phyloP scores from a whole-genome alignment of 1,284 basidiomycete species.

The Heliocybe sulcata region DNA sequence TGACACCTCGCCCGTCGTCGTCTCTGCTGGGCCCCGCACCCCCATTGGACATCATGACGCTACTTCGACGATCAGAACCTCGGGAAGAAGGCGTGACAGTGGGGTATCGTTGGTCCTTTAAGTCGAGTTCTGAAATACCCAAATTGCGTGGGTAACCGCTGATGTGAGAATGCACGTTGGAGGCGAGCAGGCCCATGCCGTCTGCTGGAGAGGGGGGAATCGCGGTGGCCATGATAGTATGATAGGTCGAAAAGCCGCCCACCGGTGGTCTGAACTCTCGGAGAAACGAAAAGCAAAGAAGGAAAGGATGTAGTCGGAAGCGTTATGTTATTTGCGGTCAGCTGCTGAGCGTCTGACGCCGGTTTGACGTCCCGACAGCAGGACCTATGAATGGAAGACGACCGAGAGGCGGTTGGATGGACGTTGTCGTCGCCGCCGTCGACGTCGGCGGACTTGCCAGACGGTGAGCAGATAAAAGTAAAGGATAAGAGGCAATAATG shows the following conservation, averaged over 20 bases:
- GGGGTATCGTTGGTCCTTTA: constrained; percentile 57
- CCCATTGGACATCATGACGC: constrained; percentile 23
- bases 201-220: constrained; percentile 18
- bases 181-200: constrained; percentile 11
- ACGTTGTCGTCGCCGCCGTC: neutral
- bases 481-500: neutral
- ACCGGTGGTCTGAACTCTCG: neutral
- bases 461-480: neutral
- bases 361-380: neutral
- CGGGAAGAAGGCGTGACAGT: constrained; percentile 21
- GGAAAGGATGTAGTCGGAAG: neutral
- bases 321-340: neutral
- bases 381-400: neutral
- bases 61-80: constrained; percentile 11
- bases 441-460: neutral
- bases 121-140: constrained; percentile 48
- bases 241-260: neutral
- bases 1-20: constrained; percentile 8
- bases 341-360: neutral
- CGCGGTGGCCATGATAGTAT: constrained; percentile 18
- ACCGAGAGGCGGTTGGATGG: neutral
- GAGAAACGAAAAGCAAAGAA: neutral
- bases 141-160: constrained; percentile 41
- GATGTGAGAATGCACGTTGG: constrained; percentile 4
- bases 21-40: constrained; percentile 14